These are phyloP conservation scores for Aspergillus ostianus DNA, from an alignment of 495 filamentous ascomycete genomes.

Conservation along the genomic window DNA sequence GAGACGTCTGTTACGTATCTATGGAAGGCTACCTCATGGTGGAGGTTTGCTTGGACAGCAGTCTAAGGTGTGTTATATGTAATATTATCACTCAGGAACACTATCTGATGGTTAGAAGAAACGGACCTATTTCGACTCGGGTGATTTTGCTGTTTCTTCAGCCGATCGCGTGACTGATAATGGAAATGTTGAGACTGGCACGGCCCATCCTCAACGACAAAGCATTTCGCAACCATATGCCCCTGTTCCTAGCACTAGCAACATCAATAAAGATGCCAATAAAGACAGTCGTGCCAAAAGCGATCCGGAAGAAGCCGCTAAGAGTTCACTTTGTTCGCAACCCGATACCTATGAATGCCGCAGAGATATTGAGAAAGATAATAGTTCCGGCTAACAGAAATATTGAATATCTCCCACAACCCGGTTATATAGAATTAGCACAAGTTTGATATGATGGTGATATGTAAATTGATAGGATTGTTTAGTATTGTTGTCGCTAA, in stretches of 20 bases:
- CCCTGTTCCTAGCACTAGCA: slow-evolving; percentile 25
- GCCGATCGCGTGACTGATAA: slow-evolving; percentile 23
- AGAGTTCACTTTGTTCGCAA: slow-evolving; percentile 1
- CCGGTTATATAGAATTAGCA: neutral
- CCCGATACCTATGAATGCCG: neutral
- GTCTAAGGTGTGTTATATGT: slow-evolving; percentile 7
- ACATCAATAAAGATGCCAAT: slow-evolving; percentile 26
- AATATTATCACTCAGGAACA: neutral
- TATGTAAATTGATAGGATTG: neutral
- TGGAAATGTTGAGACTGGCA: slow-evolving; percentile 27
- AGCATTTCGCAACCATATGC: slow-evolving; percentile 32
- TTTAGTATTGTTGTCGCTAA: neutral
- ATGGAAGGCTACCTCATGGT: slow-evolving; percentile 13
- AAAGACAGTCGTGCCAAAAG: slow-evolving; percentile 11
- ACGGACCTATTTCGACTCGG: slow-evolving; percentile 30
- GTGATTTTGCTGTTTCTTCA: slow-evolving; percentile 31
- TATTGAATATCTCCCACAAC: neutral
- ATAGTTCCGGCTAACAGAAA: neutral
- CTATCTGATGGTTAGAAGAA: slow-evolving; percentile 14
- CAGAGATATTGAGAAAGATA: neutral
- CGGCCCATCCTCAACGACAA: slow-evolving; percentile 24
- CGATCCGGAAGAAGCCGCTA: neutral
- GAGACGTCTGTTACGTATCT: slow-evolving; percentile 9
- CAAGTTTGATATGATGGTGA: neutral
- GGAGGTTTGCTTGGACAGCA: slow-evolving; percentile 11